Evolutionary conservation across 495 filamentous ascomycete species (phyloP), one percentile per base, ranked within the genome.

Genomic region (Symbiotaphrina buchneri): DNA sequence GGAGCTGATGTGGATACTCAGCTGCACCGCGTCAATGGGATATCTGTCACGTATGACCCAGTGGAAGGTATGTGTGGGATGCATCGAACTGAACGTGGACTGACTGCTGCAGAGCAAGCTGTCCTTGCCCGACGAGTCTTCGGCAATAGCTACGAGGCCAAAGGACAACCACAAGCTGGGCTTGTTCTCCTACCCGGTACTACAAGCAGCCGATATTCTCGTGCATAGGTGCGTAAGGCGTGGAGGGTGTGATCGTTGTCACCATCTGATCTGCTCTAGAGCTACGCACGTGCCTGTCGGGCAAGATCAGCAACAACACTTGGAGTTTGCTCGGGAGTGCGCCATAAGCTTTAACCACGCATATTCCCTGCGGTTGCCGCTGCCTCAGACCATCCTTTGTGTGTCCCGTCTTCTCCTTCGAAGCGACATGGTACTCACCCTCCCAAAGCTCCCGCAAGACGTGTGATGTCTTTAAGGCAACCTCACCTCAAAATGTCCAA

Each of bases 251-350:
- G 13, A 8, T 13, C 23, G 4, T n/a, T 26, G 17, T 27, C 20
- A 32, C 20, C 25, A 29, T 29, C 32, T 16, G 25, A 38, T 25
- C 27, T 22, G 8, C 20, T 10, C 17, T 39, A 73, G 74, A 22
- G 68, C 85, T 23, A 95, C 90, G 0, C 83, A 93, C 59, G 87
- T 97, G 30, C 87, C 87, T 22, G 85, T 95, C 2, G 87, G 87
- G 19, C 77, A 83, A 38, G 87, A 97, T 46, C 87, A 97, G 52
- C 55, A 53, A 29, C 87, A 97, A 45, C 87, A 97, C 48, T 61
- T 97, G 27, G 90, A 97, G 48, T 90, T 94, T 45, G 68, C 82
- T 10, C 59, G 87, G 31, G 68, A 85, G 40, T 71, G 74, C 36
- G 87, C 73, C 16, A 72, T 65, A 34, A 74, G 71, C 37, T 97